Percentiles rank a stretch among this genome's conserved stretches.
phyloP scores from a whole-genome alignment of 2,329 filamentous ascomycete species.

The Neoascochyta sp. region DNA sequence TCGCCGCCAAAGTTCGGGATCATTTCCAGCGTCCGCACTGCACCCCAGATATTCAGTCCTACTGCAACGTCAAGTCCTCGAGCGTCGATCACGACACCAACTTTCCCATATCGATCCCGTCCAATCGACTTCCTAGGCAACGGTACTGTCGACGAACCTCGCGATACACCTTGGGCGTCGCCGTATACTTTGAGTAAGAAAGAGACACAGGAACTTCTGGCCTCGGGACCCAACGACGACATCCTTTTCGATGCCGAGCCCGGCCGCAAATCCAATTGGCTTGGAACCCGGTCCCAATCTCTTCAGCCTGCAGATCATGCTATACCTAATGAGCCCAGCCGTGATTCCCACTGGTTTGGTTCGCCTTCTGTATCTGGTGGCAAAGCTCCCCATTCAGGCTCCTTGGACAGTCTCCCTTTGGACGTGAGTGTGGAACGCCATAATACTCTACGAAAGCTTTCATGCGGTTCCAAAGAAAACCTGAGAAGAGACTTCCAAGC shows the following conservation, averaged over 20 bases:
- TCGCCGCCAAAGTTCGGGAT: conserved; percentile 23
- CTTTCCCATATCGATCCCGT: conserved; percentile 4
- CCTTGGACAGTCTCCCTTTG: neutral
- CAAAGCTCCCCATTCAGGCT: too few relatives aligned
- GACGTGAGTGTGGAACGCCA: conserved; percentile 20
- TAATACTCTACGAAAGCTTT: conserved; percentile 38
- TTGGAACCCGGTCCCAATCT: too few relatives aligned
- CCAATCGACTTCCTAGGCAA: neutral
- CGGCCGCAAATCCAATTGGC: conserved; percentile 1
- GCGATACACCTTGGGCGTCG: conserved; percentile 16
- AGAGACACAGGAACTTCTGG: conserved; percentile 32
- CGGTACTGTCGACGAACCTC: conserved; percentile 10
- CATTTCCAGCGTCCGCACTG: conserved; percentile 7
- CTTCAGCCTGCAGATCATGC: too few relatives aligned
- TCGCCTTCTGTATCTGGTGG: too few relatives aligned
- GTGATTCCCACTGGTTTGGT: too few relatives aligned
- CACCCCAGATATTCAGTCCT: conserved; percentile 6
- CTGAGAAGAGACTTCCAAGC: conserved; percentile 37
- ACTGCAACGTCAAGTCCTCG: conserved; percentile 11
- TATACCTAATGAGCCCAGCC: too few relatives aligned
- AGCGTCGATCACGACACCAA: conserved; percentile 15
- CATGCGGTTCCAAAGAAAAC: conserved; percentile 37
- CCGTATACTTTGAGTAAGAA: conserved; percentile 30
- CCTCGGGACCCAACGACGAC: conserved; percentile 37
- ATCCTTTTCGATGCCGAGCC: conserved; percentile 26